Evolutionary conservation across 1,139 yeast species (phyloP).

Genomic region (Diutina sp.): DNA sequence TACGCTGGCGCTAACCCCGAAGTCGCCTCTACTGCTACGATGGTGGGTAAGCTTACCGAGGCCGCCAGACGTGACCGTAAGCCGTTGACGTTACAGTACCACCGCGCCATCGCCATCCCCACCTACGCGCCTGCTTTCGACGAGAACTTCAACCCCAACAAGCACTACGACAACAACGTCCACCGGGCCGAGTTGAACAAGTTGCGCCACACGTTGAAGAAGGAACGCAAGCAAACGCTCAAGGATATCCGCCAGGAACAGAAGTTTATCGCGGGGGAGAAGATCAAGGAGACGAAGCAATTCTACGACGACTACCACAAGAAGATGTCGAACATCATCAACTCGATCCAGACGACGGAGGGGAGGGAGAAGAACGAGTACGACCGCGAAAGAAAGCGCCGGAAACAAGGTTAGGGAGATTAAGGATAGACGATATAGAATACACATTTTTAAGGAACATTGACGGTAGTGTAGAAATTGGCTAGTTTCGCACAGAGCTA

Average conservation of each 20-base stretch:
- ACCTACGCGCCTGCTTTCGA: constrained; percentile 86
- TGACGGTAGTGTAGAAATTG: too few relatives aligned
- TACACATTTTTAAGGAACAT: background rate
- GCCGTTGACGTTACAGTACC: constrained; percentile 81
- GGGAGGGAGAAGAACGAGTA: constrained; percentile 90
- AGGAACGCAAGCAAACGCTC: constrained; percentile 2
- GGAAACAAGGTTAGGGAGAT: constrained; percentile 20
- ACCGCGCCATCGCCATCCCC: constrained; percentile 74
- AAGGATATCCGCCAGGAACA: constrained; percentile 54
- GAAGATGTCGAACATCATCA: constrained; percentile 79
- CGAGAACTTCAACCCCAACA: constrained; percentile 92
- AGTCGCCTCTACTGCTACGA: constrained; percentile 29
- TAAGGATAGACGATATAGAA: background rate
- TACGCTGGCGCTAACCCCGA: constrained; percentile 14
- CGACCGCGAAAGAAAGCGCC: constrained; percentile 68
- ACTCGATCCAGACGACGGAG: constrained; percentile 80
- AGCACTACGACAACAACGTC: constrained; percentile 76
- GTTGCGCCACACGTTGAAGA: constrained; percentile 67
- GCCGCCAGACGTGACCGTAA: constrained; percentile 35
- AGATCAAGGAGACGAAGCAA: constrained; percentile 63
- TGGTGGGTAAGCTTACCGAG: constrained; percentile 30
- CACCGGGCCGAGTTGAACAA: constrained; percentile 75
- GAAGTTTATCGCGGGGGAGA: constrained; percentile 77
- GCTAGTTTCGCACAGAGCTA: background rate
- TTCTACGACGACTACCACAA: constrained; percentile 72